These are phyloP conservation scores for Tetracentron sinense DNA, from an alignment of 164 flowering plant species.

Conservation along the genomic window DNA sequence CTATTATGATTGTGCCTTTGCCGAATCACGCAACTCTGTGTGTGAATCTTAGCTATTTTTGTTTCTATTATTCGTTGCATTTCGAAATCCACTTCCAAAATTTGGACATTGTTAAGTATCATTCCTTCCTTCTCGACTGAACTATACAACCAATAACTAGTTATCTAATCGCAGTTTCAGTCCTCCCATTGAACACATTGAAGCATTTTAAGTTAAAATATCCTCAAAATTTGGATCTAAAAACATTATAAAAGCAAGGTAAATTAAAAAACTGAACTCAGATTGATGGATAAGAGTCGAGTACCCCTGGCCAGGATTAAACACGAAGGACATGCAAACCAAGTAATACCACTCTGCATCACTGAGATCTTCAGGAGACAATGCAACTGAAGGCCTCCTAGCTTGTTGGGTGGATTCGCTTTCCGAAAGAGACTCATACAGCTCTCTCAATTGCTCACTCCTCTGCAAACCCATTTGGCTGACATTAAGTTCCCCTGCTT, in stretches of 20 bases:
- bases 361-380: conserved; percentile 92
- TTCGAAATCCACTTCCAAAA: too few species aligned
- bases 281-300: conserved; percentile 7
- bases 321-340: conserved; percentile 90
- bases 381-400: conserved; percentile 70
- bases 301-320: conserved; percentile 76
- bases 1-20: too few species aligned
- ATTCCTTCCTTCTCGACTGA: too few species aligned
- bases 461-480: conserved; percentile 72
- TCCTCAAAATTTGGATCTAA: background rate
- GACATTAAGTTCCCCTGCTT: conserved; percentile 47
- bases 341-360: conserved; percentile 88
- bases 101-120: too few species aligned
- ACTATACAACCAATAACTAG: background rate
- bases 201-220: background rate
- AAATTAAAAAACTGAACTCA: background rate
- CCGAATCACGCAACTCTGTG: too few species aligned
- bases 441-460: conserved; percentile 79
- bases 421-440: conserved; percentile 60
- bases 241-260: background rate
- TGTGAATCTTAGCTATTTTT: too few species aligned
- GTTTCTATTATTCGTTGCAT: too few species aligned
- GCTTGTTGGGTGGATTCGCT: conserved; percentile 59
- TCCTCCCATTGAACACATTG: too few species aligned
- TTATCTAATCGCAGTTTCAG: background rate